phyloP scores from a whole-genome alignment of 2,329 filamentous ascomycete species.

The Xylaria multiplex region DNA sequence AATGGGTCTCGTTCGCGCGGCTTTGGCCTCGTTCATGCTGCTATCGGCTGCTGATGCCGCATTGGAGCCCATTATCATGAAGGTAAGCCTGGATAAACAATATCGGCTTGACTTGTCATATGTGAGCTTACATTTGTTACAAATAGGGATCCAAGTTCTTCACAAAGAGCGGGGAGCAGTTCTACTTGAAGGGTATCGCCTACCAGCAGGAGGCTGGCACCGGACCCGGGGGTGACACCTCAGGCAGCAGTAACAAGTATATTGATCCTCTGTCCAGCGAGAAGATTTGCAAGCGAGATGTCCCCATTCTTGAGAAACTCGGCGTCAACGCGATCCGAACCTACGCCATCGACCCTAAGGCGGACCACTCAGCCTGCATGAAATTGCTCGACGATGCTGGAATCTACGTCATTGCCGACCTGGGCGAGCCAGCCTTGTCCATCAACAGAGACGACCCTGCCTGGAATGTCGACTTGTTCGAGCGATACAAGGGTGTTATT shows the following conservation, averaged over 20 bases:
- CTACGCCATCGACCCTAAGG: slow-evolving; percentile 76
- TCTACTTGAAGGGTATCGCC: slow-evolving; percentile 77
- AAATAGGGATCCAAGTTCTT: slow-evolving; percentile 65
- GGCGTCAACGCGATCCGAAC: slow-evolving; percentile 80
- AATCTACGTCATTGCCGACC: slow-evolving; percentile 81
- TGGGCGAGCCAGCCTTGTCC: slow-evolving; percentile 74
- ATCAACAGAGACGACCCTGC: slow-evolving; percentile 74
- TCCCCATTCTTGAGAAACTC: slow-evolving; percentile 72
- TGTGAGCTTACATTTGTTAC: slow-evolving; percentile 18
- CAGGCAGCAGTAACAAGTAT: slow-evolving; percentile 59
- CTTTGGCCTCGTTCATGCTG: slow-evolving; percentile 45
- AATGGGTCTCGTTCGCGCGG: slow-evolving; percentile 48
- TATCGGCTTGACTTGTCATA: neutral
- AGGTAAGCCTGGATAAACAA: slow-evolving; percentile 39
- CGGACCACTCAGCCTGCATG: slow-evolving; percentile 78
- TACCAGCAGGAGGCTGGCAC: slow-evolving; percentile 74
- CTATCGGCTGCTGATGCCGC: slow-evolving; percentile 44
- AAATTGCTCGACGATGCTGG: slow-evolving; percentile 72
- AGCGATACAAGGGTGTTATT: slow-evolving; percentile 75
- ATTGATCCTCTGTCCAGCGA: slow-evolving; percentile 75
- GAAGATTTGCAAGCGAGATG: slow-evolving; percentile 72
- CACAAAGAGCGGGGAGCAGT: slow-evolving; percentile 66
- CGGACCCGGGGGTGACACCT: slow-evolving; percentile 53
- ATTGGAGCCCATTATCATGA: slow-evolving; percentile 49
- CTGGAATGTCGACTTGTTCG: slow-evolving; percentile 76